These are phyloP conservation scores for Pistacia integerrima DNA, from an alignment of 345 rosid genomes.

Conservation along the genomic window DNA sequence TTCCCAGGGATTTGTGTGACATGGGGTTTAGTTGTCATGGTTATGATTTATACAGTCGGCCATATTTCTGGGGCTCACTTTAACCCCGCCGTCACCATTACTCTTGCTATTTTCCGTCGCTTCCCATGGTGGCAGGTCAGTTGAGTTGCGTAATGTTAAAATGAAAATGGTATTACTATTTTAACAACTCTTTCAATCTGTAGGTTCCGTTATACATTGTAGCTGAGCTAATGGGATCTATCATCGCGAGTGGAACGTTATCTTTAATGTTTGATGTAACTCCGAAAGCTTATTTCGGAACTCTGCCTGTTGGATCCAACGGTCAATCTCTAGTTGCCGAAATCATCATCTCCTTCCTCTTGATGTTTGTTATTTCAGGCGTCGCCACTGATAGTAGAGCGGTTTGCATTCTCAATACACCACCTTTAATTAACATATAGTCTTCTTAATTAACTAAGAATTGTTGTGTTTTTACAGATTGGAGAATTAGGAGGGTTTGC, in stretches of 20 bases:
- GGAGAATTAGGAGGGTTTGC: conserved; percentile 55
- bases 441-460: background rate
- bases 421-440: too few species aligned
- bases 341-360: conserved; percentile 61
- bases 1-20: conserved; percentile 49
- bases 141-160: background rate
- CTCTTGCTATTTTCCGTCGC: conserved; percentile 28
- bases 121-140: conserved; percentile 36
- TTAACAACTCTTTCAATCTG: too few species aligned
- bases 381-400: conserved; percentile 52
- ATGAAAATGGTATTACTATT: too few species aligned
- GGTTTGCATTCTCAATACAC: conserved; percentile 21
- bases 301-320: conserved; percentile 54
- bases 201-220: conserved; percentile 57
- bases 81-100: conserved; percentile 54
- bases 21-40: conserved; percentile 58
- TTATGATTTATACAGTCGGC: conserved; percentile 49
- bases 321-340: conserved; percentile 52
- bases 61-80: conserved; percentile 61
- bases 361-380: conserved; percentile 71
- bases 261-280: conserved; percentile 42
- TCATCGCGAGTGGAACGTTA: conserved; percentile 56
- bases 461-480: conserved; percentile 16
- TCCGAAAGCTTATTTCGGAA: conserved; percentile 54
- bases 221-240: conserved; percentile 59